These are phyloP conservation scores for Candida nonsorbophila DNA, from an alignment of 805 yeast genomes.

Conservation along the genomic window DNA sequence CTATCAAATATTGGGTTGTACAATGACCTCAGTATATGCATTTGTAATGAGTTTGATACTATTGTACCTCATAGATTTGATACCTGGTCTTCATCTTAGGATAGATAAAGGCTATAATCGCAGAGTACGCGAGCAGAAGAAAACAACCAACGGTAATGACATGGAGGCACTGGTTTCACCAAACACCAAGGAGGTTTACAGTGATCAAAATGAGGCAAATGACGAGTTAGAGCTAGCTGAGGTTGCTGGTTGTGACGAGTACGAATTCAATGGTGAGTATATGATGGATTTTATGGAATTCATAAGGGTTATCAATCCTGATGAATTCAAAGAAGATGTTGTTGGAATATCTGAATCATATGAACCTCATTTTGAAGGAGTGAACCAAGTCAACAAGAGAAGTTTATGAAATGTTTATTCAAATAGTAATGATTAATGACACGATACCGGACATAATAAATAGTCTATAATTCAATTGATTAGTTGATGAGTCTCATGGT, in stretches of 20 bases:
- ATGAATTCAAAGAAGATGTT: constrained; percentile 23
- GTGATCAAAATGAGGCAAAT: constrained; percentile 1
- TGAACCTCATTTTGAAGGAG: too few relatives aligned
- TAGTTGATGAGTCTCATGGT: constrained; percentile 64
- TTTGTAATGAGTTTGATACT: constrained; percentile 26
- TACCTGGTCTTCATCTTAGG: constrained; percentile 38
- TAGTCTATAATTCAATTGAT: too few relatives aligned
- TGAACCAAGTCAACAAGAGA: too few relatives aligned
- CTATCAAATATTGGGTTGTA: constrained; percentile 33
- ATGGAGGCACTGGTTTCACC: constrained; percentile 13
- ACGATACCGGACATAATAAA: too few relatives aligned
- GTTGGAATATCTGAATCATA: constrained; percentile 1
- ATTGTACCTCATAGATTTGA: constrained; percentile 28
- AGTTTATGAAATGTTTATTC: too few relatives aligned
- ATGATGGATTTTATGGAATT: constrained; percentile 37
- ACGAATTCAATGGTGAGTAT: constrained; percentile 37
- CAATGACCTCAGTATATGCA: constrained; percentile 28
- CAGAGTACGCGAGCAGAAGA: constrained; percentile 15
- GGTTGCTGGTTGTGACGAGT: constrained; percentile 31
- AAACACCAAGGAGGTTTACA: constrained; percentile 2
- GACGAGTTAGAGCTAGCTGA: constrained; percentile 22
- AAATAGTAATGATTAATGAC: too few relatives aligned
- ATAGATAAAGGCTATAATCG: constrained; percentile 35
- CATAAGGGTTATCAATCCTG: constrained; percentile 29
- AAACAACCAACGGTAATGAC: constrained; percentile 5